Base-by-base conservation (phyloP, 495 filamentous ascomycete species). In the Hamigera avellanea region DNA sequence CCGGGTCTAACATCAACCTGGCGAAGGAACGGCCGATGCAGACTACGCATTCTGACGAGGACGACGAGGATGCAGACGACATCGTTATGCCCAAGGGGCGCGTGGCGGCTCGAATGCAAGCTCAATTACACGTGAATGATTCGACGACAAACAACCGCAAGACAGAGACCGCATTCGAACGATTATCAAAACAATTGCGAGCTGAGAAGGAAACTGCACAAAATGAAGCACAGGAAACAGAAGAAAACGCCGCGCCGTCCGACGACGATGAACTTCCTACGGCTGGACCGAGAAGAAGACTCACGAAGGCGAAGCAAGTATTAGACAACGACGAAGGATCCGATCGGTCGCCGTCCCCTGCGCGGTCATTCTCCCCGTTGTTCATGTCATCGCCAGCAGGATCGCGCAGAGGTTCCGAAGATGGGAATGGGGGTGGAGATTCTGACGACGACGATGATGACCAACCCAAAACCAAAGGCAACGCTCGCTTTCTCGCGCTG, bases 31-130 rank as follows among this genome's bases (percentile, higher is more conserved):
- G 28, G 14, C 6, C 21, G 4, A 40, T 39, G 13, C 42, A 33
- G 13, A 27, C 33, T 26, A 31, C 33, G 29, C 14, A 33, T 28
- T 25, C 31, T 10, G 39, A 42, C 38, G 36, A 48, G 7, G 42
- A 43, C 9, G 45, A 56, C 32, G 37, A 43, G 2, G 32, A 43
- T 2, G 41, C 49, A 29, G 60, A 66, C 17, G 66, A 64, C 6
- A 66, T 75, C 38, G 42, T 78, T 14, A 65, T 69, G 15, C 83
- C 83, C 3, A 70, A 72, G 34, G 84, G 84, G 2, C 73, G 77
- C 17, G 66, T 91, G 44, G 84, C 84, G 37, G 67, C 77, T 12
- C 66, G 79, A 16, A 77, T 88, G 70, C 73, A 75, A 45, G 62
- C 41, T 9, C 13, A 38, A 13, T 8, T 12, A 16, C 33, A n/a